Evolutionary conservation across 192 early-diverging fungal species (phyloP), one percentile per base, ranked within the genome.

Genomic region (Coemansia sp.): DNA sequence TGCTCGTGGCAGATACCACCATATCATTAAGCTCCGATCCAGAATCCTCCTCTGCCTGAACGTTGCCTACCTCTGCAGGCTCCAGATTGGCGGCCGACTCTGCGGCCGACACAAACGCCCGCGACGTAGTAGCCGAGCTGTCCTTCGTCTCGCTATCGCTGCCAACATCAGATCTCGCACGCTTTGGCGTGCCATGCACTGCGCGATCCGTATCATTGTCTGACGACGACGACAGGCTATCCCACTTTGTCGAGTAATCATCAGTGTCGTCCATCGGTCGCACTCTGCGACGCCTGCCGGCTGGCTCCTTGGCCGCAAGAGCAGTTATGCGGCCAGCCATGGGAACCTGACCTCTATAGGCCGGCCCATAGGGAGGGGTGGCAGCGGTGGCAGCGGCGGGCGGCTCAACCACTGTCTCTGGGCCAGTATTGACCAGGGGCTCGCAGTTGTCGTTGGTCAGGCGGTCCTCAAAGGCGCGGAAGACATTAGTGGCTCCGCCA

Each of bases 391-490:
- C 11, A 33, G 17, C 31, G 17, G 16, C 31, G 6, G 54, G 54
- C 31, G 14, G 6, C 16, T 57, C 54, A 4, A n/a, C 54, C 11
- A 16, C 54, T 34, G 54, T 3, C 31, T 57, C 54, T 11, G 31
- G 3, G 54, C 54, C 31, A 7, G 17, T 67, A 35, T 66, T 50
- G 13, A 72, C 67, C 59, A 81, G 61, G n/a, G 74, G 67, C 62
- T 73, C 69, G 46, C 68, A 72, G 24, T 66, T 67, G 50, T 76
- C 74, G 48, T 57, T 63, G 19, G 67, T 64, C 17, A 81, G 29
- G 1, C 79, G 73, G 59, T 81, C 79, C 35, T 66, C 73, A 45
- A 81, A 72, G 8, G 78, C 66, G 4, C 73, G 69, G 66, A 81
- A 70, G 14, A 69, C 64, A n/a, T 50, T 63, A n/a, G 66, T 42